phyloP scores from a whole-genome alignment of 257 asterid genomes.

The Lithospermum erythrorhizon region DNA sequence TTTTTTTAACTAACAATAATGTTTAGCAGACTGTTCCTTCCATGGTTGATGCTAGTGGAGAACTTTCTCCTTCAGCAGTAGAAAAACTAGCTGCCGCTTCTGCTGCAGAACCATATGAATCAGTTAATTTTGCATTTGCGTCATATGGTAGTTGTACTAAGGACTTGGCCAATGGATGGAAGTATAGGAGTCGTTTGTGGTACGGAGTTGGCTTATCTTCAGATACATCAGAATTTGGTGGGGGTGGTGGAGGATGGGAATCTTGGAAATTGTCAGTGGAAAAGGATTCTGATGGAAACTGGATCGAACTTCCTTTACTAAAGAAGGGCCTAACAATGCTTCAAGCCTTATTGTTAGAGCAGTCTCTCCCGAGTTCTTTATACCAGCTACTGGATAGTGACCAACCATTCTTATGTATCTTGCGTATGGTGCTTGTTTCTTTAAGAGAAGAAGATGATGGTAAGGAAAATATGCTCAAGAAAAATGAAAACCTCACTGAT shows the following conservation, averaged over 20 bases:
- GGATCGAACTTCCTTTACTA: slow-evolving; percentile 90
- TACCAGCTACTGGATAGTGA: slow-evolving; percentile 95
- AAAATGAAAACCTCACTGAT: slow-evolving; percentile 43
- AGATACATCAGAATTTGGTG: slow-evolving; percentile 50
- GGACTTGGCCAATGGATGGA: slow-evolving; percentile 95
- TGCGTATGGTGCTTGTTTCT: slow-evolving; percentile 92
- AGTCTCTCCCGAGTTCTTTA: slow-evolving; percentile 84
- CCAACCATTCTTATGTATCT: slow-evolving; percentile 95
- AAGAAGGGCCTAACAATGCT: slow-evolving; percentile 89
- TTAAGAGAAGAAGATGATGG: slow-evolving; percentile 93
- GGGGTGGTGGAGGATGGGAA: slow-evolving; percentile 98
- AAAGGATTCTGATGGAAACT: slow-evolving; percentile 72
- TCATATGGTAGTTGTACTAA: slow-evolving; percentile 82
- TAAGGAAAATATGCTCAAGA: slow-evolving; percentile 51
- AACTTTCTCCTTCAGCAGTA: slow-evolving; percentile 71
- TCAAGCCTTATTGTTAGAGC: slow-evolving; percentile 84
- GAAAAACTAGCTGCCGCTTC: slow-evolving; percentile 92
- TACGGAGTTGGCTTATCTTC: slow-evolving; percentile 75
- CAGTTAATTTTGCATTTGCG: slow-evolving; percentile 85
- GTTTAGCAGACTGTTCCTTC: slow-evolving; percentile 36
- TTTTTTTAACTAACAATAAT: no score
- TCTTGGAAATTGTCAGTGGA: slow-evolving; percentile 81
- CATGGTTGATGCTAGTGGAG: slow-evolving; percentile 49
- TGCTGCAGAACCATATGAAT: slow-evolving; percentile 92
- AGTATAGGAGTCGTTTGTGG: slow-evolving; percentile 91